Evolutionary conservation across 2,329 filamentous ascomycete genomes (phyloP), one percentile per base, ranked within the genome.

Genomic region (Berkeleyomyces rouxiae): DNA sequence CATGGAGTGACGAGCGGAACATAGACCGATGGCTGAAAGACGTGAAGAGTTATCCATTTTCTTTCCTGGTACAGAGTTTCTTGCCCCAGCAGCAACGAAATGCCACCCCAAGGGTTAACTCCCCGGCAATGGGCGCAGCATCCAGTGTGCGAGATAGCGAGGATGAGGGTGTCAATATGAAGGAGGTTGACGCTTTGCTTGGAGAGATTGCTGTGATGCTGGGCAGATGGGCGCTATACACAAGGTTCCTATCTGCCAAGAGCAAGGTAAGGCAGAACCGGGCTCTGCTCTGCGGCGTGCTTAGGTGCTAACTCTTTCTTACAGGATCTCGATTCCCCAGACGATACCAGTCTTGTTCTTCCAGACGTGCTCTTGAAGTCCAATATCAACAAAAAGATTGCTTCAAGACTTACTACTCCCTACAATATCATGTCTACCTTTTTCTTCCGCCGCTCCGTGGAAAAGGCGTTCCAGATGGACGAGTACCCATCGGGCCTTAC

Each of bases 31-130:
- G 87, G 70, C 77, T 99, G 65, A 97, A 88, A 2, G 93, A 99
- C 70, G 89, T 96, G 72, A 97, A 95, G 75, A 96, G 91, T 62
- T 99, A 99, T 71, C 91, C 93, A 0, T 99, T 96, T 72, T 96
- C 91, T 0, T 99, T 99, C 70, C 76, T 99, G 53, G 91, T 97
- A 0, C 91, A 96, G 73, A 96, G 91, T 74, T 96, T 96, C 71
- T 72, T 96, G 57, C 84, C 88, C 0, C 78, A 81, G 39, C 86
- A 89, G 64, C 85, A 85, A 65, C 77, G 82, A 4, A 72, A 74
- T 9, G 82, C 82, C 1, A 84, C 84, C 1, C 81, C 86, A 2
- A 82, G 89, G 53, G 82, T 89, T 44, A 85, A 80, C 66, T 95
- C 91, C 1, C 92, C 92, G 0, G 88, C 88, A 4, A 60, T 59